These are phyloP conservation scores for Kondoa malvinella DNA, from an alignment of 768 basidiomycete genomes.

Conservation along the genomic window DNA sequence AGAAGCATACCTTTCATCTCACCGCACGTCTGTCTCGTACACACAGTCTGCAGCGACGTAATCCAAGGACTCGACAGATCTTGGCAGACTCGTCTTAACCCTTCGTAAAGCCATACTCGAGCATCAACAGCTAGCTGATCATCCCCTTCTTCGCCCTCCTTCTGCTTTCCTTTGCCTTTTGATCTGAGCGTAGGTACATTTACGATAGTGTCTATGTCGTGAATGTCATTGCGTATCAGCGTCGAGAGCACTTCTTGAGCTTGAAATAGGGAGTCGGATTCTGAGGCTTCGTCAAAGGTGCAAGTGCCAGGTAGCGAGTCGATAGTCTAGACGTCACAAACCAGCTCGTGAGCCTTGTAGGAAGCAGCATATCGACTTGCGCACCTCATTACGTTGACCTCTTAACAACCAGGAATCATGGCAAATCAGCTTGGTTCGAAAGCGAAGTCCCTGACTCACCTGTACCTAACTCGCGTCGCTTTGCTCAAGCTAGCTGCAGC, in stretches of 20 bases:
- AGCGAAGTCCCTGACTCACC: too few species aligned
- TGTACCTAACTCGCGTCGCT: too few species aligned
- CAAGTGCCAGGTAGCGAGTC: neutral
- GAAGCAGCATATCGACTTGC: too few species aligned
- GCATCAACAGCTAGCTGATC: conserved; percentile 30
- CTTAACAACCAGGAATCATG: too few species aligned
- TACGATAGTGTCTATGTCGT: conserved; percentile 69
- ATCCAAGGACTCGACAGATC: conserved; percentile 73
- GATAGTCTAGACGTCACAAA: neutral
- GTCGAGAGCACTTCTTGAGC: conserved; percentile 85
- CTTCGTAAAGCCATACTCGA: conserved; percentile 18
- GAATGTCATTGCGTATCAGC: conserved; percentile 66
- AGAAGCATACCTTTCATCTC: conserved; percentile 59
- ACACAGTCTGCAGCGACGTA: conserved; percentile 68
- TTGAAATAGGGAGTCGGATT: conserved; percentile 75
- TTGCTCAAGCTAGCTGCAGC: too few species aligned
- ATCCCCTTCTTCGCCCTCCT: conserved; percentile 18
- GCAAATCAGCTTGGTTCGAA: too few species aligned
- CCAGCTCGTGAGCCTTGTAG: too few species aligned
- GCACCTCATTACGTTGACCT: too few species aligned
- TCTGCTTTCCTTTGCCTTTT: conserved; percentile 9
- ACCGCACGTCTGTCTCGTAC: conserved; percentile 68
- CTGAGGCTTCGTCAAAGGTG: conserved; percentile 1
- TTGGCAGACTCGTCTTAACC: conserved; percentile 58
- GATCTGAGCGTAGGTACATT: conserved; percentile 43